phyloP scores from a whole-genome alignment of 768 basidiomycete species.

The Floccularia luteovirens region DNA sequence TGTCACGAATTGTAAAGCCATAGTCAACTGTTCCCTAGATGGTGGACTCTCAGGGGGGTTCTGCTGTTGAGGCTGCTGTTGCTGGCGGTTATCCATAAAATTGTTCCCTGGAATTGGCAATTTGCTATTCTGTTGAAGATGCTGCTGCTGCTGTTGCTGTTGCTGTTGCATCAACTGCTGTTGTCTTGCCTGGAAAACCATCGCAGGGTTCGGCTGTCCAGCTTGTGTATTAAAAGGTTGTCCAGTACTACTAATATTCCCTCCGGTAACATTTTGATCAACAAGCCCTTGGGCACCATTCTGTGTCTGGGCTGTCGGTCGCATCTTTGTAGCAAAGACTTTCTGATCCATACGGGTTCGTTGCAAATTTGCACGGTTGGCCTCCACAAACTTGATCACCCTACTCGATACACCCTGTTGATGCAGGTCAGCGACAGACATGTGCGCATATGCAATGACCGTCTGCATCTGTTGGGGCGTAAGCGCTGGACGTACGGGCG shows the following conservation, averaged over 20 bases:
- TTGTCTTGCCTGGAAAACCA: constrained; percentile 1
- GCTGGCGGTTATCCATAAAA: constrained; percentile 12
- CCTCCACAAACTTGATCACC: constrained; percentile 51
- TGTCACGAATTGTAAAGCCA: constrained; percentile 17
- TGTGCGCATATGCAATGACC: constrained; percentile 39
- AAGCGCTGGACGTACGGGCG: constrained; percentile 1
- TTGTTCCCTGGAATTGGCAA: constrained; percentile 7
- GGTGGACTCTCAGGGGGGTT: constrained; percentile 9
- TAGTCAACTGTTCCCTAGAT: constrained; percentile 26
- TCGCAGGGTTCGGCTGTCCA: background rate
- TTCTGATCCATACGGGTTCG: constrained; percentile 28
- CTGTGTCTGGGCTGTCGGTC: constrained; percentile 5
- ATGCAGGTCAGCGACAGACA: constrained; percentile 44
- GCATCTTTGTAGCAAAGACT: constrained; percentile 23
- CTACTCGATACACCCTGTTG: constrained; percentile 37
- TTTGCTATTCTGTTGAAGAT: constrained; percentile 9
- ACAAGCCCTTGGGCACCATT: constrained; percentile 4
- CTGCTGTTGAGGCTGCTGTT: constrained; percentile 12
- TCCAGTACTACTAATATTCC: background rate
- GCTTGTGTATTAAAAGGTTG: background rate
- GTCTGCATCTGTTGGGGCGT: constrained; percentile 7
- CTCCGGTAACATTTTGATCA: background rate
- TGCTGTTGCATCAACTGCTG: constrained; percentile 8
- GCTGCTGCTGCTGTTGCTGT: constrained; percentile 9
- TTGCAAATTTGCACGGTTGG: constrained; percentile 40